A percentile compares a stretch with the other conserved stretches of the same genome.
Evolutionary conservation across 306 rosid genomes (phyloP).

Genomic region (Glycine tomentella): DNA sequence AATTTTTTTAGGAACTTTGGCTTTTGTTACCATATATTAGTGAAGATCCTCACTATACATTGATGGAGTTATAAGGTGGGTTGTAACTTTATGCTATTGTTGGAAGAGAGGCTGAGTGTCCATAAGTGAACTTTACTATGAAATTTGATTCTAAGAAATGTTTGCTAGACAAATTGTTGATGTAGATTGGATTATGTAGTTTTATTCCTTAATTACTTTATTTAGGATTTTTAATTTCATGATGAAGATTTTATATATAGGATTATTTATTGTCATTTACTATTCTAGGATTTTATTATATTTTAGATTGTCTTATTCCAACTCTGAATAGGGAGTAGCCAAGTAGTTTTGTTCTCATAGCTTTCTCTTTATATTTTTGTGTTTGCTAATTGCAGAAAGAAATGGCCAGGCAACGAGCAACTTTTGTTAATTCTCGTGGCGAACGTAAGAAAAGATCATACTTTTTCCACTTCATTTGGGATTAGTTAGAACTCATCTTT

Average conservation of each 20-base stretch:
- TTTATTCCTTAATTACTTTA: too few species aligned
- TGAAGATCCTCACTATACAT: not conserved
- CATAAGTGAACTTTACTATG: not conserved
- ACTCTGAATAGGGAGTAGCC: too few species aligned
- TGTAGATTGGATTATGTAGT: too few species aligned
- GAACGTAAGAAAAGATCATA: constrained; percentile 62
- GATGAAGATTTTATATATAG: too few species aligned
- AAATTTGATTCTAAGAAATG: too few species aligned
- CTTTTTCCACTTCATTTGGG: not conserved
- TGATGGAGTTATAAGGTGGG: constrained; percentile 7
- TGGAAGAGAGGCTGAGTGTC: constrained; percentile 12
- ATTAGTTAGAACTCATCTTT: not conserved
- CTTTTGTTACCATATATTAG: not conserved
- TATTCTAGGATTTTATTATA: too few species aligned
- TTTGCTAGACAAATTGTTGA: not conserved
- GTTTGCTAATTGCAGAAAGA: constrained; percentile 65
- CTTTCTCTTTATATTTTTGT: not conserved
- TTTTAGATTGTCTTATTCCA: too few species aligned
- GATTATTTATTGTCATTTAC: too few species aligned
- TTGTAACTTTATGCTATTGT: constrained; percentile 12
- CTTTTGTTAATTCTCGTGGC: constrained; percentile 65
- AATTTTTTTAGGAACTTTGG: constrained; percentile 19
- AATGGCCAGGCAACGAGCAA: constrained; percentile 48
- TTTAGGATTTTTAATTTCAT: too few species aligned
- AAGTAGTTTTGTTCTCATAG: too few species aligned